These are phyloP conservation scores for Fusarium staphyleae DNA, from an alignment of 2,329 filamentous ascomycete genomes.

Conservation along the genomic window DNA sequence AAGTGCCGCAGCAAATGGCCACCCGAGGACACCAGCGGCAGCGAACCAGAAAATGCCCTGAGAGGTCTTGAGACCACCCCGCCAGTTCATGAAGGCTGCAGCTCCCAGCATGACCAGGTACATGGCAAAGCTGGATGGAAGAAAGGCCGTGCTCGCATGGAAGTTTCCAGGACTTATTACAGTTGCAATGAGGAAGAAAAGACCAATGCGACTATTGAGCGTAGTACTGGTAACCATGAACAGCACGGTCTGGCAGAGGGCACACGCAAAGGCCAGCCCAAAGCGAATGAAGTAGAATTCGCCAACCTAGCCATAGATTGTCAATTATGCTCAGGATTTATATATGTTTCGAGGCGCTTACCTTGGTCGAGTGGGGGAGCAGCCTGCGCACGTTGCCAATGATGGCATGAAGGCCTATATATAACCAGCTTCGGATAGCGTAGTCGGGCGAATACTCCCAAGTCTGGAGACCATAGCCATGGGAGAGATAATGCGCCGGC, in stretches of 20 bases:
- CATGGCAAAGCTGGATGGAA: conserved; percentile 98
- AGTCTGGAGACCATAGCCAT: conserved; percentile 93
- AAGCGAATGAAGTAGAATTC: conserved; percentile 92
- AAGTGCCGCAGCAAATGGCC: conserved; percentile 91
- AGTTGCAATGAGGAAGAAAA: conserved; percentile 82
- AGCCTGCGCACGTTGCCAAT: conserved; percentile 72
- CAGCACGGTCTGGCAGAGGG: conserved; percentile 81
- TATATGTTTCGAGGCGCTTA: conserved; percentile 27
- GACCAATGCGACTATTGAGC: conserved; percentile 81
- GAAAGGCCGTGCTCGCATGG: conserved; percentile 83
- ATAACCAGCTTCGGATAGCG: conserved; percentile 94
- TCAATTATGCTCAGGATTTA: conserved; percentile 6
- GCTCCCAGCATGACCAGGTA: conserved; percentile 87
- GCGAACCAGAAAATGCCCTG: conserved; percentile 92
- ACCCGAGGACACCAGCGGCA: conserved; percentile 83
- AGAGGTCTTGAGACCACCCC: conserved; percentile 77
- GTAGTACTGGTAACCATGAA: conserved; percentile 79
- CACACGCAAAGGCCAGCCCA: conserved; percentile 76
- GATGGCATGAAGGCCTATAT: conserved; percentile 79
- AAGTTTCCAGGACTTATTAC: conserved; percentile 90
- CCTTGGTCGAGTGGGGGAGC: conserved; percentile 67
- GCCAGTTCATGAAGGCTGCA: conserved; percentile 90
- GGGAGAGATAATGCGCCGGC: conserved; percentile 89
- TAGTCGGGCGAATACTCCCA: conserved; percentile 98
- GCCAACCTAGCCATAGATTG: conserved; percentile 52